These are phyloP conservation scores for Collybiopsis luxurians DNA, from an alignment of 768 basidiomycete genomes.

Conservation along the genomic window DNA sequence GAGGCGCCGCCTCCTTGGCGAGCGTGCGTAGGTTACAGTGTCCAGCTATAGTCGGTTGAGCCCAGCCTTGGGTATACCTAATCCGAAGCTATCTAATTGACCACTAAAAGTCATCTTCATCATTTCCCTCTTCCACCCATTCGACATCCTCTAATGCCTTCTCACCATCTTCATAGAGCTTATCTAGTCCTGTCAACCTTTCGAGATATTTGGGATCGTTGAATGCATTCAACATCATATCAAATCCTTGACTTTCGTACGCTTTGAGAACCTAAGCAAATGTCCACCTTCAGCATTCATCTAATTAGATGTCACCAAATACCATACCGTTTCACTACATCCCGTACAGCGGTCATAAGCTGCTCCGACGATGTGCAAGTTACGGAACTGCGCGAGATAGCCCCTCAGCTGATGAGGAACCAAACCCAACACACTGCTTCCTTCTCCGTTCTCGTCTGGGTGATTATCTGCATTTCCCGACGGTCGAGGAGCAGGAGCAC, in stretches of 20 bases:
- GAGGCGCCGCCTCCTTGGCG: too few relatives aligned
- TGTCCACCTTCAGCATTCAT: not conserved
- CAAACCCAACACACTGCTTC: slow-evolving; percentile 67
- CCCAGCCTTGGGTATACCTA: too few relatives aligned
- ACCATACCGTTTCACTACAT: slow-evolving; percentile 74
- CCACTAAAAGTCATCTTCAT: slow-evolving; percentile 25
- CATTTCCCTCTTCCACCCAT: slow-evolving; percentile 67
- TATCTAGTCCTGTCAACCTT: slow-evolving; percentile 73
- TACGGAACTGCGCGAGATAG: slow-evolving; percentile 83
- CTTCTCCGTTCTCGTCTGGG: slow-evolving; percentile 24
- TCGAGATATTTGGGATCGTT: slow-evolving; percentile 79
- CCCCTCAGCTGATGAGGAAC: slow-evolving; percentile 96
- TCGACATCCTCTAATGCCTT: slow-evolving; percentile 67
- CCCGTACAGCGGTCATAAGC: slow-evolving; percentile 90
- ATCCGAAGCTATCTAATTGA: not conserved
- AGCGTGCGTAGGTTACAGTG: too few relatives aligned
- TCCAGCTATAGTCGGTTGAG: too few relatives aligned
- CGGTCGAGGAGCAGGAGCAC: slow-evolving; percentile 72
- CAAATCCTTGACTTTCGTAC: slow-evolving; percentile 79
- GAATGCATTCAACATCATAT: slow-evolving; percentile 77
- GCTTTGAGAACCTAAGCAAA: slow-evolving; percentile 65
- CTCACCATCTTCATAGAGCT: slow-evolving; percentile 74
- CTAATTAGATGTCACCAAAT: not conserved
- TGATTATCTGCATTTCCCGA: slow-evolving; percentile 26
- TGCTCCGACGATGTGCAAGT: slow-evolving; percentile 78